These are phyloP conservation scores for Debaryomycetaceae sp. DNA, from an alignment of 1,139 yeast species.

Conservation along the genomic window DNA sequence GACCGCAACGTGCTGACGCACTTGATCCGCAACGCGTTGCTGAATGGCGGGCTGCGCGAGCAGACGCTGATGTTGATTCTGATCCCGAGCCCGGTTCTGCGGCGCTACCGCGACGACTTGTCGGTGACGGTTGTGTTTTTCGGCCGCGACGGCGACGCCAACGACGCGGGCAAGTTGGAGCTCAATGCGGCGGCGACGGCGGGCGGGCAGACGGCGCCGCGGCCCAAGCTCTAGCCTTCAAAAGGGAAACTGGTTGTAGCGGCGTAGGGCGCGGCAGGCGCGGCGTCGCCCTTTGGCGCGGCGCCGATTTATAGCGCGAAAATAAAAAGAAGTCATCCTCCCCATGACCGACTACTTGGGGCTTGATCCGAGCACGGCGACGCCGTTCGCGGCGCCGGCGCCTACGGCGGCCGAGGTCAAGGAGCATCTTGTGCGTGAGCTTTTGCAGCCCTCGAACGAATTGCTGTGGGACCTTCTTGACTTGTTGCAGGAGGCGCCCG, in stretches of 20 bases:
- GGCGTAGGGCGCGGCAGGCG: neutral
- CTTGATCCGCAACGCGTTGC: conserved; percentile 85
- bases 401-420: conserved; percentile 7
- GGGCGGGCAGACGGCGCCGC: conserved; percentile 45
- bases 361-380: conserved; percentile 7
- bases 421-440: conserved; percentile 21
- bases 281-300: no score
- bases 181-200: conserved; percentile 56
- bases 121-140: conserved; percentile 95
- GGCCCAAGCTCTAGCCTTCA: conserved; percentile 41
- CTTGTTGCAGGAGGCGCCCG: conserved; percentile 44
- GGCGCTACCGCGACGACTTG: conserved; percentile 91
- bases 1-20: conserved; percentile 92
- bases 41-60: conserved; percentile 81
- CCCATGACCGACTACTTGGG: conserved; percentile 7
- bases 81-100: conserved; percentile 89
- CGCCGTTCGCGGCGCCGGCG: conserved; percentile 4
- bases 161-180: conserved; percentile 47
- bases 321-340: neutral
- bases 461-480: conserved; percentile 59
- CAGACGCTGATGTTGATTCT: conserved; percentile 85
- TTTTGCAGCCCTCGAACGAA: conserved; percentile 46
- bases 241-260: neutral
- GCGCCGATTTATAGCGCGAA: no score
- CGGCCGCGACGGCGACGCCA: conserved; percentile 49